phyloP scores from a whole-genome alignment of 78 protist species.

The Dictyostelium citrinum region DNA sequence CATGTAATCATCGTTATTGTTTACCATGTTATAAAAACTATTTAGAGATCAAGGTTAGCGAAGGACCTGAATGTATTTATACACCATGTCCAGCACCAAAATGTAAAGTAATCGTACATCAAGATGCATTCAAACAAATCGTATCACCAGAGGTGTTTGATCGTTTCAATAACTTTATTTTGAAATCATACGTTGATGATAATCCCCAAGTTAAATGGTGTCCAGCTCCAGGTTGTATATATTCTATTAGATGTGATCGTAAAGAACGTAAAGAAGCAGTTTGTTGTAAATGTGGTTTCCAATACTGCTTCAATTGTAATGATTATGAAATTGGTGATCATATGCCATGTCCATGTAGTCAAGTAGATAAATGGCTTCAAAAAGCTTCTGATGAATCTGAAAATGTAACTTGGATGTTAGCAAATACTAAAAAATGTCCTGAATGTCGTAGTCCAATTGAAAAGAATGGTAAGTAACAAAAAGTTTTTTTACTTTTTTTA shows the following conservation, averaged over 20 bases:
- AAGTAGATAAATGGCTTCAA: conserved; percentile 73
- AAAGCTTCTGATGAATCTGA: conserved; percentile 87
- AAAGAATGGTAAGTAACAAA: conserved; percentile 74
- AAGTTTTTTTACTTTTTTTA: neutral
- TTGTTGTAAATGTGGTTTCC: conserved; percentile 77
- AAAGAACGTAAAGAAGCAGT: conserved; percentile 79
- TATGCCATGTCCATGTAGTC: conserved; percentile 75
- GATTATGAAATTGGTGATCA: conserved; percentile 83
- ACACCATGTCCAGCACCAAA: conserved; percentile 81
- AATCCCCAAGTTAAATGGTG: conserved; percentile 82
- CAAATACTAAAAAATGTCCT: conserved; percentile 84
- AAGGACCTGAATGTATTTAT: conserved; percentile 71
- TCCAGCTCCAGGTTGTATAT: conserved; percentile 81
- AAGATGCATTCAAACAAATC: conserved; percentile 55
- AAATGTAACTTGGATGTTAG: conserved; percentile 86
- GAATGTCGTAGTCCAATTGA: conserved; percentile 81
- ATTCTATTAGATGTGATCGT: conserved; percentile 71
- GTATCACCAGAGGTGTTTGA: conserved; percentile 17
- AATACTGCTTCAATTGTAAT: conserved; percentile 73
- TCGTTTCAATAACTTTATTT: conserved; percentile 8
- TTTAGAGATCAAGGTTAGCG: conserved; percentile 60
- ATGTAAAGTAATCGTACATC: conserved; percentile 63
- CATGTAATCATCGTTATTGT: conserved; percentile 80
- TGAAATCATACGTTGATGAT: conserved; percentile 72
- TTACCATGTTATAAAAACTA: conserved; percentile 65